Conservation (phyloP, 768 basidiomycete species). For the Lactarius sp. region DNA sequence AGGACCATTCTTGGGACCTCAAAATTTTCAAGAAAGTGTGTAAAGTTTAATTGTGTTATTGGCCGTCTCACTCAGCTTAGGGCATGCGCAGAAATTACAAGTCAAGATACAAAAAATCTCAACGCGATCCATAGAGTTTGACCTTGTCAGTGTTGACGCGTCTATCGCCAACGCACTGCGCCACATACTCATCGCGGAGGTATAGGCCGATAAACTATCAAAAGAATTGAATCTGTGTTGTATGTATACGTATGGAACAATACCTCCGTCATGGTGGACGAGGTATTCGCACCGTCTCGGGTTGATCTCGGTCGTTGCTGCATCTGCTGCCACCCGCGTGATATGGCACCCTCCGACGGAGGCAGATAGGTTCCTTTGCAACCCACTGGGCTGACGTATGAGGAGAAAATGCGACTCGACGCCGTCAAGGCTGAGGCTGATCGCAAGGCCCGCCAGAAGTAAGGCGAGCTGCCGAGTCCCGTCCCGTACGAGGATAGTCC, state of each 20-base stretch:
- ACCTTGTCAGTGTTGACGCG: conserved; percentile 92
- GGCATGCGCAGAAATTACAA: conserved; percentile 55
- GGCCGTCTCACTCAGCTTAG: conserved; percentile 28
- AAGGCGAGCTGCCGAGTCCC: conserved; percentile 37
- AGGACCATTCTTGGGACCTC: conserved; percentile 83
- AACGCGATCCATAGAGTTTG: conserved; percentile 84
- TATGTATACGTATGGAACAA: conserved; percentile 94
- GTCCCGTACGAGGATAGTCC: conserved; percentile 49
- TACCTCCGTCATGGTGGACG: conserved; percentile 89
- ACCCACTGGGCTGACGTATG: conserved; percentile 36
- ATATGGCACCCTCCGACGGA: conserved; percentile 31
- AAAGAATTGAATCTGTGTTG: conserved; percentile 46
- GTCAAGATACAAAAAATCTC: conserved; percentile 78
- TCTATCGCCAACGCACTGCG: conserved; percentile 94
- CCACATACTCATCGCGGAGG: conserved; percentile 91
- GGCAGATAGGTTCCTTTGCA: conserved; percentile 24
- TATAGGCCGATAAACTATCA: conserved; percentile 32
- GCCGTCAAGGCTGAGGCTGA: conserved; percentile 85
- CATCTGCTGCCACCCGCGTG: conserved; percentile 50
- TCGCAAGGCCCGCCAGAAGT: conserved; percentile 63
- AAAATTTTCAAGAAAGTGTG: conserved; percentile 70
- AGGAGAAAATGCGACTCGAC: conserved; percentile 71
- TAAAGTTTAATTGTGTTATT: conserved; percentile 8
- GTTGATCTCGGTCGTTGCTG: conserved; percentile 85
- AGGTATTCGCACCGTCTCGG: conserved; percentile 92